Base-by-base conservation (phyloP, 2,329 filamentous ascomycete species). In the Calcarisporium arbuscula region DNA sequence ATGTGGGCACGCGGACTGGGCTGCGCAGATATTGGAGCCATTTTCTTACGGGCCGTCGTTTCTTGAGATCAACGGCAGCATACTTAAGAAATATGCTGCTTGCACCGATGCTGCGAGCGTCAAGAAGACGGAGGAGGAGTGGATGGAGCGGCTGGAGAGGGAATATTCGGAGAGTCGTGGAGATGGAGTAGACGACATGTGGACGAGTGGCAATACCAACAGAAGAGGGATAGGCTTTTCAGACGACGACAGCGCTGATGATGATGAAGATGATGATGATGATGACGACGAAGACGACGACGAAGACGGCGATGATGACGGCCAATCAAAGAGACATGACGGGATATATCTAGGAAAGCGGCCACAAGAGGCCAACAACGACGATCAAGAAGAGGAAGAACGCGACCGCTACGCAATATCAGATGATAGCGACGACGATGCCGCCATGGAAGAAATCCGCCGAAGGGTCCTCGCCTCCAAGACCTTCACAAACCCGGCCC, bases 21-120 rank as follows among this genome's bases (percentile, higher is more conserved):
- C 92, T 0, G 78, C 83, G 53, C 76, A 86, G 43, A 78, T 94
- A 2, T 63, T 98, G 19, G 76, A 77, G 44, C 83, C 85, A 3
- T 98, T 98, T 52, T 81, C 81, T 4, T 98, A 98, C 53, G 92
- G 92, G 1, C 65, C 79, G 38, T 80, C 86, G 1, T 98, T 98
- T 53, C 60, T 98, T 17, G 79, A 94, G 34, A 98, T 98, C 61
- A 98, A 98, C 56, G 71, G 76, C 3, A 80, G 80, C 32, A 61
- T 96, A 14, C 60, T 98, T 17, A 87, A 83, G 57, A 77, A 79
- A 39, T 98, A 98, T 51, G 86, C 88, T 1, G 83, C 80, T 1
- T 95, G 88, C 48, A 71, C 74, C 41, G 82, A 87, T 35, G 89
- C 92, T 51, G 84, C 80, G 8, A 84, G 77, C 7, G 70, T 98